Evolutionary conservation across 768 basidiomycete species (phyloP).

Genomic region (Peribolospora baueri): DNA sequence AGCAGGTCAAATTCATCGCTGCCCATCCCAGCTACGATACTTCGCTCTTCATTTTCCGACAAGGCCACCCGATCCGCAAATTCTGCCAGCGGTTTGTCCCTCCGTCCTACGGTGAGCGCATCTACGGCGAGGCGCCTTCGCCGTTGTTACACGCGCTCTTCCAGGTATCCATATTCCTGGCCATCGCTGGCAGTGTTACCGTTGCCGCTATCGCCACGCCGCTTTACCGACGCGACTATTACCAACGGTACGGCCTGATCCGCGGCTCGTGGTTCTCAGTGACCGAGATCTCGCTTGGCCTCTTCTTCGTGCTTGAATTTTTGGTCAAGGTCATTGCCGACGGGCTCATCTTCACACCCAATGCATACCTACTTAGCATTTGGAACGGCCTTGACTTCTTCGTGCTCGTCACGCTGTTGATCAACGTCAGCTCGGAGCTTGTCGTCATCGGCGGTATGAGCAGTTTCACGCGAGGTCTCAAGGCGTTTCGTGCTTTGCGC

Average conservation of each 20-base stretch:
- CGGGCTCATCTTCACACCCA: constrained; percentile 70
- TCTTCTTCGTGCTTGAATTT: constrained; percentile 47
- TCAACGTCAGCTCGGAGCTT: constrained; percentile 43
- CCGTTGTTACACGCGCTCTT: constrained; percentile 44
- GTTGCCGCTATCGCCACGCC: constrained; percentile 67
- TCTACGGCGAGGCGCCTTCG: constrained; percentile 51
- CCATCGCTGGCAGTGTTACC: constrained; percentile 58
- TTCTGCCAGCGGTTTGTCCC: constrained; percentile 61
- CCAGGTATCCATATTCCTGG: constrained; percentile 43
- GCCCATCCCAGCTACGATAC: constrained; percentile 75
- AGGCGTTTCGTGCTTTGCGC: constrained; percentile 65
- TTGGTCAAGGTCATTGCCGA: constrained; percentile 77
- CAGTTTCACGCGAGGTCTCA: constrained; percentile 60
- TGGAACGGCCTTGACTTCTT: constrained; percentile 82
- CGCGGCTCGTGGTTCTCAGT: constrained; percentile 70
- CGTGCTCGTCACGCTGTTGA: constrained; percentile 48
- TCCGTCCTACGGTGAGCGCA: constrained; percentile 61
- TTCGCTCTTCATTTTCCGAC: constrained; percentile 68
- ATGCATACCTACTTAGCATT: constrained; percentile 68
- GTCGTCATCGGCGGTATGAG: constrained; percentile 53
- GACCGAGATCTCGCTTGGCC: constrained; percentile 26
- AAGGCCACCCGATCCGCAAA: constrained; percentile 44
- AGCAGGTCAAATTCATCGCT: constrained; percentile 64
- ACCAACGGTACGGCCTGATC: constrained; percentile 30
- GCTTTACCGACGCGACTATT: constrained; percentile 50